phyloP scores from a whole-genome alignment of 2,329 filamentous ascomycete genomes.

The Scedosporium boydii region DNA sequence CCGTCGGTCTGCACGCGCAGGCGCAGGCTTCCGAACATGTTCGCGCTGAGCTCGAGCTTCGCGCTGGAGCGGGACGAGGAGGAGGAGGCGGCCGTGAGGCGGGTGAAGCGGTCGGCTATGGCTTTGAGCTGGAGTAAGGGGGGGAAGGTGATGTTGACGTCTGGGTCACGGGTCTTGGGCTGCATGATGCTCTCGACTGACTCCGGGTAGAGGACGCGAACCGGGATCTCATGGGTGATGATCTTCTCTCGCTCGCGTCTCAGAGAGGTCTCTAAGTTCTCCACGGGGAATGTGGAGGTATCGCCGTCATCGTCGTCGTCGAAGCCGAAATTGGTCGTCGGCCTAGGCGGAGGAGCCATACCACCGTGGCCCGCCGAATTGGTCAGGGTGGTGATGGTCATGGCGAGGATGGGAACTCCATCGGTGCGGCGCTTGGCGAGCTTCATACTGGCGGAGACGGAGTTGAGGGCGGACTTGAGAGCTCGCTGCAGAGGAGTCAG shows the following conservation, averaged over 20 bases:
- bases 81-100: slow-evolving; percentile 53
- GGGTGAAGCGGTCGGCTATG: slow-evolving; percentile 92
- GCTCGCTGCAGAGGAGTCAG: slow-evolving; percentile 81
- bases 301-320: slow-evolving; percentile 28
- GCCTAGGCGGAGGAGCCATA: slow-evolving; percentile 15
- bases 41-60: slow-evolving; percentile 78
- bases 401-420: slow-evolving; percentile 71
- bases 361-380: slow-evolving; percentile 22
- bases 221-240: slow-evolving; percentile 93
- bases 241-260: slow-evolving; percentile 74
- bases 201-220: slow-evolving; percentile 74
- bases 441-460: slow-evolving; percentile 72
- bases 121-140: slow-evolving; percentile 81
- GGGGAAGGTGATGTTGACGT: slow-evolving; percentile 87
- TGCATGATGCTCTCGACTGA: slow-evolving; percentile 91
- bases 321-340: slow-evolving; percentile 15
- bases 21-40: slow-evolving; percentile 83
- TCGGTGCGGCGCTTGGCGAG: slow-evolving; percentile 77
- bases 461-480: slow-evolving; percentile 78
- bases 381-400: slow-evolving; percentile 79
- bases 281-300: slow-evolving; percentile 32
- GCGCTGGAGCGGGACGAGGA: slow-evolving; percentile 22
- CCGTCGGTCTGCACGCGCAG: slow-evolving; percentile 75
- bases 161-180: slow-evolving; percentile 79
- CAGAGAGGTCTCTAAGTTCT: slow-evolving; percentile 46